Percentiles rank a stretch among this genome's conserved stretches.
Evolutionary conservation across 192 early-diverging fungal species (phyloP).

Genomic region (Entomortierella lignicola): DNA sequence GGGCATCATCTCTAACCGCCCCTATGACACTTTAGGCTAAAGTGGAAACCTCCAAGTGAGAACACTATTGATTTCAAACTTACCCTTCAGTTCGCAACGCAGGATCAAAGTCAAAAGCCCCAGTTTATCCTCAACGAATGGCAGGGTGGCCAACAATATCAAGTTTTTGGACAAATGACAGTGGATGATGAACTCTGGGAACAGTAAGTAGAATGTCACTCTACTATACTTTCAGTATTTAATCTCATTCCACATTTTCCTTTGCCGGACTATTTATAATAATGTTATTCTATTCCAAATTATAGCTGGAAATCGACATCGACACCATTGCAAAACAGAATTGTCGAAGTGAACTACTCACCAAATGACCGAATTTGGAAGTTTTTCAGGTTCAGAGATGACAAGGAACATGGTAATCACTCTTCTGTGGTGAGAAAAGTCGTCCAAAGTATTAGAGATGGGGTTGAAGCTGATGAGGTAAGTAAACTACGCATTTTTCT

Average conservation of each 20-base stretch:
- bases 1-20: not conserved
- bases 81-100: constrained; percentile 36
- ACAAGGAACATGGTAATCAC: constrained; percentile 83
- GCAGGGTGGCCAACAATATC: constrained; percentile 47
- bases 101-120: constrained; percentile 43
- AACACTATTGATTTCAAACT: constrained; percentile 85
- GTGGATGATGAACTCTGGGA: constrained; percentile 69
- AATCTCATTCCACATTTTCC: not conserved
- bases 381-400: constrained; percentile 83
- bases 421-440: constrained; percentile 68
- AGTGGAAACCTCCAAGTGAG: constrained; percentile 88
- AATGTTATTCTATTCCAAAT: not conserved
- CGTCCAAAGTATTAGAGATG: constrained; percentile 77
- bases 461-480: constrained; percentile 72
- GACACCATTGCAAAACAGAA: constrained; percentile 59
- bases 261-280: not conserved
- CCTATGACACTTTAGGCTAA: constrained; percentile 63
- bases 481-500: not conserved
- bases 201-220: constrained; percentile 23
- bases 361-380: constrained; percentile 67
- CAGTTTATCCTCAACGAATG: constrained; percentile 64
- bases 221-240: not conserved
- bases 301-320: constrained; percentile 37
- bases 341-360: constrained; percentile 76
- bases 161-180: constrained; percentile 61